phyloP scores from a whole-genome alignment of 352 stramenopile species.

The Phytophthora rubi region DNA sequence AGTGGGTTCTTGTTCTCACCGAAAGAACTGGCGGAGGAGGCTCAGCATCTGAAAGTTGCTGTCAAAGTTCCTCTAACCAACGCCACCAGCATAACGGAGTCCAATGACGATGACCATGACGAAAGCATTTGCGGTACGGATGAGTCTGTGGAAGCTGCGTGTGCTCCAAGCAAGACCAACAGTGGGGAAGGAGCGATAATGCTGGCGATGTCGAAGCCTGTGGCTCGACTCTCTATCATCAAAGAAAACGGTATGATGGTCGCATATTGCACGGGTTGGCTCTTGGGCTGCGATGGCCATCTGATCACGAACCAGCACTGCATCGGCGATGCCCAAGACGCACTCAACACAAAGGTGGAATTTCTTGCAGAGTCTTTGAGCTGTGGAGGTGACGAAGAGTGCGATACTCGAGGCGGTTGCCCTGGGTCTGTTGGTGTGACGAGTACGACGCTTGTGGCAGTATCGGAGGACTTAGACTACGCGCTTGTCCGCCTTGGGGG shows the following conservation, averaged over 20 bases:
- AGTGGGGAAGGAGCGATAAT: slow-evolving; percentile 39
- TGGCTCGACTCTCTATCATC: slow-evolving; percentile 71
- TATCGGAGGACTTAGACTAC: slow-evolving; percentile 68
- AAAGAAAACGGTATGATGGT: slow-evolving; percentile 66
- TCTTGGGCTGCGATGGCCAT: slow-evolving; percentile 79
- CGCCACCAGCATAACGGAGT: slow-evolving; percentile 9
- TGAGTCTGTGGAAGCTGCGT: slow-evolving; percentile 75
- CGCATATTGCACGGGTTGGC: slow-evolving; percentile 75
- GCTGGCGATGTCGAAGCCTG: slow-evolving; percentile 49
- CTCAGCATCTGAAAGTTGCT: slow-evolving; percentile 20
- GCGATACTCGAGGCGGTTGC: slow-evolving; percentile 52
- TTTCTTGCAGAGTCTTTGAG: slow-evolving; percentile 66
- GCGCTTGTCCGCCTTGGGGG: slow-evolving; percentile 57
- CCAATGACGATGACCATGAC: slow-evolving; percentile 30
- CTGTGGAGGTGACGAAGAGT: slow-evolving; percentile 51
- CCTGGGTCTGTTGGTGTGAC: slow-evolving; percentile 44
- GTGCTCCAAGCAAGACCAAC: slow-evolving; percentile 44
- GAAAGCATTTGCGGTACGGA: slow-evolving; percentile 76
- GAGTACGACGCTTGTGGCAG: slow-evolving; percentile 57
- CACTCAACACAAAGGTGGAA: slow-evolving; percentile 70
- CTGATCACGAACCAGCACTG: slow-evolving; percentile 86
- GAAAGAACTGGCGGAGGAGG: slow-evolving; percentile 37
- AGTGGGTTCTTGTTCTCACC: slow-evolving; percentile 54
- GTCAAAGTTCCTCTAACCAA: slow-evolving; percentile 36
- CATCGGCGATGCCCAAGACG: slow-evolving; percentile 64